These are phyloP conservation scores for Podospora conica DNA, from an alignment of 495 filamentous ascomycete species.

Conservation along the genomic window DNA sequence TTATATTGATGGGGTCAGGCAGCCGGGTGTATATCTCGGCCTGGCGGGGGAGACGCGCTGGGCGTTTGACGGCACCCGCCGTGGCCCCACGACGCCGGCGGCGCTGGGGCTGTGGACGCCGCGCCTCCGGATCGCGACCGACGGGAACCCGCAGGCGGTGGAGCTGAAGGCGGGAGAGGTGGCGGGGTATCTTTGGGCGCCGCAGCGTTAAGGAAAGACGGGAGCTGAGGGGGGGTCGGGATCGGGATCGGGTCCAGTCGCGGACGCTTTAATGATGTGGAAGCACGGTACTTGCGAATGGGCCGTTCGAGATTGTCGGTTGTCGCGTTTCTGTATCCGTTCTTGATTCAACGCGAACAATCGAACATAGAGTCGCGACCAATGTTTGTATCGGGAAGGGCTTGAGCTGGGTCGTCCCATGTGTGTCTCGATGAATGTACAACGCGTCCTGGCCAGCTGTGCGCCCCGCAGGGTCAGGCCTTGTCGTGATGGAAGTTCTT, in stretches of 20 bases:
- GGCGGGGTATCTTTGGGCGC: background rate
- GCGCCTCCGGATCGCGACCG: background rate
- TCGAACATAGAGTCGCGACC: too few relatives aligned
- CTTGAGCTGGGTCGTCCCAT: too few relatives aligned
- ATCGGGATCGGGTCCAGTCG: too few relatives aligned
- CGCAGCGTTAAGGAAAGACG: background rate
- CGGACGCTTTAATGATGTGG: too few relatives aligned
- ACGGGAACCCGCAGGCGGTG: background rate
- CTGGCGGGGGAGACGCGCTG: constrained; percentile 6
- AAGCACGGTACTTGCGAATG: too few relatives aligned
- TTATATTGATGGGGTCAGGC: constrained; percentile 26
- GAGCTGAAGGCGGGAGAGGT: constrained; percentile 1
- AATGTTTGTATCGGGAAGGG: too few relatives aligned
- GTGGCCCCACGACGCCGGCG: background rate
- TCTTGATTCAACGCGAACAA: too few relatives aligned
- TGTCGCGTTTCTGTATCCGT: too few relatives aligned
- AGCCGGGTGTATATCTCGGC: constrained; percentile 26
- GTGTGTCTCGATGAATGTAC: background rate
- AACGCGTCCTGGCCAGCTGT: background rate
- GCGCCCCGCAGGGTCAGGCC: background rate
- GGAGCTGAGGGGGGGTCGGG: background rate
- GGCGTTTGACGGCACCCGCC: background rate
- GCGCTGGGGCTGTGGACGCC: background rate
- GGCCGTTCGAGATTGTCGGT: too few relatives aligned
- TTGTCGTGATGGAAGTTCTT: too few relatives aligned